Base-by-base conservation (phyloP, 2,329 filamentous ascomycete species). In the Hypoxylon sp. region DNA sequence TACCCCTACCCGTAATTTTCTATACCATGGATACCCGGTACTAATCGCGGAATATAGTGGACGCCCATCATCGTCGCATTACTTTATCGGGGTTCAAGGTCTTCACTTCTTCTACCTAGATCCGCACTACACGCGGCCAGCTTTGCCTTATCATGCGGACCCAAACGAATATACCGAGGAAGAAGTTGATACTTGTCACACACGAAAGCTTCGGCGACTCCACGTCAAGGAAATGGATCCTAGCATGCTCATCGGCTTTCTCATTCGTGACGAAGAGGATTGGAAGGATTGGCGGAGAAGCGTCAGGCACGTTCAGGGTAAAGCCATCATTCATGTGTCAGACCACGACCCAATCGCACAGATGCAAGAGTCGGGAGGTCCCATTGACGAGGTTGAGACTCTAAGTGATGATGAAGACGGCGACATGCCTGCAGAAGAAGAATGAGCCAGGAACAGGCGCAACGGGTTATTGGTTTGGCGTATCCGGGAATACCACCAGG, bases 211-310 rank as follows among this genome's bases (percentile, higher is more conserved):
- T 17, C 90, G 95, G 40, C 88, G 92, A 62, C 85, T 99, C 31
- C 91, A 96, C 73, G 87, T 99, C 54, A 90, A 90, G 66, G 95
- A 98, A 77, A 96, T 99, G 93, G 96, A 99, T 76, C 96, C 96
- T 0, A 98, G 94, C 77, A 99, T 99, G 96, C 83, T 99, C 46
- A 93, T 99, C 72, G 95, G 94, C 3, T 98, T 98, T 76, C 82
- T 99, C 37, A 94, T 99, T 69, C 88, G 86, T 44, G 89, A 92
- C 64, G 90, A 95, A 74, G 86, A 90, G 48, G 96, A 99, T 73
- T 98, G 95, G 91, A 82, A 86, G 42, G 87, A 89, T 59, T 98
- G 95, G 95, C 91, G 93, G 76, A 84, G 88, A 65, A 87, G 89
- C n/a, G 86, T 97, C 2, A 89, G 89, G 73, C 88, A 92, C 73